Base-by-base conservation (phyloP, 192 early-diverging fungal genomes). In the Backusella tuberculispora region DNA sequence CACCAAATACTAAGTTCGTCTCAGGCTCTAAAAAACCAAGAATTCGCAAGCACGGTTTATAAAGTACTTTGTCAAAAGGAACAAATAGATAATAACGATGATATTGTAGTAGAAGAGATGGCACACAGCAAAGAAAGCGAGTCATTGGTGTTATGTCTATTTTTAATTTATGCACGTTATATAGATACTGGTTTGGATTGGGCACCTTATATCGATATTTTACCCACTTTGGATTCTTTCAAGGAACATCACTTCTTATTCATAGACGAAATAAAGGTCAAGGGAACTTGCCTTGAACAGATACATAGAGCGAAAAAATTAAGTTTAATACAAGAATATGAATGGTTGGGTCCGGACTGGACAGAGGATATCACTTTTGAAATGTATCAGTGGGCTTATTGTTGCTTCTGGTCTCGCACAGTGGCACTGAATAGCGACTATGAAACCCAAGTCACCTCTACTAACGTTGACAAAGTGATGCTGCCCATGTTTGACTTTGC, bases 401-500 rank as follows among this genome's bases (percentile, higher is more conserved):
- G 83, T 2, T 80, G 90, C 15, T 91, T 91, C 68, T 93, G 92
- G 92, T 89, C 88, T 0, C 81, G 92, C 26, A 88, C 91, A 2
- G 80, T 93, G 5, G 85, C 84, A 3, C 83, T 92, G 48, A 74
- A 73, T 14, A 83, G 82, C 40, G 79, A 85, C 41, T 50, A 76
- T 53, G 74, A 74, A 17, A 46, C 75, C 1, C 46, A 66, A 24
- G 60, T 76, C 3, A 34, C 29, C 4, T 47, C 43, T 10, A 38
- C 6, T 34, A 17, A 19, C 21, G 80, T 77, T 64, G 89, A 91
- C 67, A 79, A 83, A 47, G 86, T 86, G 48, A 68, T 93, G 77
- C 85, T 92, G 8, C 92, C 92, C 10, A 85, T 88, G 15, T 79
- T 93, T 47, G 92, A 93, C 79, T 89, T 93, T 79, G 89, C 89